Base-by-base conservation (phyloP, 2,329 filamentous ascomycete genomes). In the Penicillium griseofulvum region DNA sequence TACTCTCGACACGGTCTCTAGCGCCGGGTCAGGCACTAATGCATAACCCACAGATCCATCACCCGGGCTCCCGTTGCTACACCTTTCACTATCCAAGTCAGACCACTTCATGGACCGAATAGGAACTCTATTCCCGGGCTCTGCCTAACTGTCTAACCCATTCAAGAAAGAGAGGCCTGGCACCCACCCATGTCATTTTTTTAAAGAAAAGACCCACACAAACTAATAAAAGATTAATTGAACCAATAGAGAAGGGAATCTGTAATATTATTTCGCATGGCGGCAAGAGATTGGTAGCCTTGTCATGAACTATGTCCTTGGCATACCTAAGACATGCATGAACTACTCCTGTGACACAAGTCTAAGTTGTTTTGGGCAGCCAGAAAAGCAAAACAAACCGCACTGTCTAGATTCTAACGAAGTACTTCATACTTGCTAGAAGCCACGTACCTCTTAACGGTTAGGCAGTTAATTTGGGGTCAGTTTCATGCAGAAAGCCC, bases 231-330 rank as follows among this genome's bases (percentile, higher is more conserved):
- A 29, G n/a, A 50, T 14, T 16, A 7, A 29, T 19, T 3, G 16
- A 16, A 17, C 50, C 50, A 48, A 52, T 52, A 28, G 28, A 16
- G 26, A 34, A 48, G 41, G 41, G 26, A 26, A 28, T 4, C 5
- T 7, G 12, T 22, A 24, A 37, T 37, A 36, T 46, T 36, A 48
- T 16, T 16, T 34, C 29, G 11, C 28, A 52, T 41, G 10, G 5
- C 14, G 17, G 43, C 4, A 36, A 52, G 43, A 22, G 50, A 52
- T 52, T 52, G 50, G 43, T 41, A 11, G 43, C 16, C 41, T 52
- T 41, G n/a, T 36, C 22, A 42, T 7, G 44, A 53, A 53, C 51
- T 48, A 41, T 31, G 4, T n/a, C 5, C 51, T 53, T 53, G 51
- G 51, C 51, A 38, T 5, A 37, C 8, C 12, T 11, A 8, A 43